phyloP scores from a whole-genome alignment of 768 basidiomycete genomes.

The Mycena venus region DNA sequence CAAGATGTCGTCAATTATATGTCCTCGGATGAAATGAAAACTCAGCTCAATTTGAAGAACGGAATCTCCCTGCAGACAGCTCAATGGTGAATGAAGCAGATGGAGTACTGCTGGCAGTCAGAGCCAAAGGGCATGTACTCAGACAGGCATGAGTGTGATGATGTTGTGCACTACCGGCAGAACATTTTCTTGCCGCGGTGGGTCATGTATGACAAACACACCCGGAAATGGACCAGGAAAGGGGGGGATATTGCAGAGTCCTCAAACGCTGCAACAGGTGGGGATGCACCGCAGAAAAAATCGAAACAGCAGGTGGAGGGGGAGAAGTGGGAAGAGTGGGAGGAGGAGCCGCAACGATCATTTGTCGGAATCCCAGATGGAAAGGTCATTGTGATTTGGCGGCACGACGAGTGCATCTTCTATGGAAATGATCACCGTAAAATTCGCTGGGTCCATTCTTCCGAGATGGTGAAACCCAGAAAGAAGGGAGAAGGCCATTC shows the following conservation, averaged over 20 bases:
- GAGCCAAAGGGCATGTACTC: conserved; percentile 46
- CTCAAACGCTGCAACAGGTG: not conserved
- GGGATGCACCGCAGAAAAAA: not conserved
- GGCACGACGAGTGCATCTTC: conserved; percentile 48
- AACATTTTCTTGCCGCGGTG: conserved; percentile 36
- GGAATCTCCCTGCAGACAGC: conserved; percentile 40
- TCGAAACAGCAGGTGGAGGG: not conserved
- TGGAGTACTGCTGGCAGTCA: conserved; percentile 43
- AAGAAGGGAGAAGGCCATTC: conserved; percentile 46
- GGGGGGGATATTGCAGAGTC: no score
- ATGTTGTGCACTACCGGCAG: conserved; percentile 49
- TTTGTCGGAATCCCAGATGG: conserved; percentile 11
- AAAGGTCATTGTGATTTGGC: conserved; percentile 36
- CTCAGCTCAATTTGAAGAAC: conserved; percentile 21
- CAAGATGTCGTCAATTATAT: conserved; percentile 23
- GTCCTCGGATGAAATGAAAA: conserved; percentile 5
- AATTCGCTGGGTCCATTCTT: conserved; percentile 36
- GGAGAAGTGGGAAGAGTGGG: not conserved
- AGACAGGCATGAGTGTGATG: conserved; percentile 50
- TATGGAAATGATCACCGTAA: conserved; percentile 40
- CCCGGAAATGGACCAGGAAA: not conserved
- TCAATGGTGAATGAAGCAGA: conserved; percentile 44
- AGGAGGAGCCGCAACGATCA: not conserved
- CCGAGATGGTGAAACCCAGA: conserved; percentile 36
- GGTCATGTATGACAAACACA: conserved; percentile 21